Conservation (phyloP, 345 rosid species). For the Sisymbrium irio region DNA sequence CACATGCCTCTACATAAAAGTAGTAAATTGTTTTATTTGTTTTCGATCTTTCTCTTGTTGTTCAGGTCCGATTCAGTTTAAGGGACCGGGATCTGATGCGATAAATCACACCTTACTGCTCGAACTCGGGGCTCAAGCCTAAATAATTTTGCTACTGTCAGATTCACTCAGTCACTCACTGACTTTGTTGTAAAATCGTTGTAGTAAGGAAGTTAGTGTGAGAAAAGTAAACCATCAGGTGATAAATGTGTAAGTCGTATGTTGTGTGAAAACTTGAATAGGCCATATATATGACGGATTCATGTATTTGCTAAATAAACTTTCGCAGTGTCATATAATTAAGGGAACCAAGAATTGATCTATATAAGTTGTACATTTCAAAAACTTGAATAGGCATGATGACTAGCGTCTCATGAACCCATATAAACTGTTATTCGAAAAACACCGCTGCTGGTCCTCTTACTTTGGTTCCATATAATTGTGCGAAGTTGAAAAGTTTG, state of each 20-base stretch:
- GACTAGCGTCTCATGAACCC: too few relatives aligned
- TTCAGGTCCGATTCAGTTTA: slow-evolving; percentile 91
- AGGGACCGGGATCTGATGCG: slow-evolving; percentile 64
- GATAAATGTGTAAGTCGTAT: not conserved
- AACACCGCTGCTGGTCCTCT: too few relatives aligned
- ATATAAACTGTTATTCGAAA: too few relatives aligned
- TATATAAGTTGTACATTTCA: not conserved
- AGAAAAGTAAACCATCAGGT: not conserved
- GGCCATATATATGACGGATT: not conserved
- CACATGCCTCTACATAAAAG: not conserved
- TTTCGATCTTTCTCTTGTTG: not conserved
- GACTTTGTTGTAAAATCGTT: slow-evolving; percentile 1
- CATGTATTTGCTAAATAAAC: not conserved
- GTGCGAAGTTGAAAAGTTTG: too few relatives aligned
- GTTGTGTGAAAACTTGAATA: not conserved
- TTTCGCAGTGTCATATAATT: not conserved
- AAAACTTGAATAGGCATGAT: not conserved
- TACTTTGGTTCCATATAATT: not conserved
- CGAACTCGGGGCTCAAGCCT: slow-evolving; percentile 70
- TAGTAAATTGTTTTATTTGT: not conserved
- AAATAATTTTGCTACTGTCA: not conserved
- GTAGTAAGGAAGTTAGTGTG: slow-evolving; percentile 11
- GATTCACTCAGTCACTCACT: slow-evolving; percentile 3
- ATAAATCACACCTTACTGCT: slow-evolving; percentile 65
- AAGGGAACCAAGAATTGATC: not conserved